phyloP scores from a whole-genome alignment of 2,329 filamentous ascomycete species.

The Phaeophleospora eucalypticola region DNA sequence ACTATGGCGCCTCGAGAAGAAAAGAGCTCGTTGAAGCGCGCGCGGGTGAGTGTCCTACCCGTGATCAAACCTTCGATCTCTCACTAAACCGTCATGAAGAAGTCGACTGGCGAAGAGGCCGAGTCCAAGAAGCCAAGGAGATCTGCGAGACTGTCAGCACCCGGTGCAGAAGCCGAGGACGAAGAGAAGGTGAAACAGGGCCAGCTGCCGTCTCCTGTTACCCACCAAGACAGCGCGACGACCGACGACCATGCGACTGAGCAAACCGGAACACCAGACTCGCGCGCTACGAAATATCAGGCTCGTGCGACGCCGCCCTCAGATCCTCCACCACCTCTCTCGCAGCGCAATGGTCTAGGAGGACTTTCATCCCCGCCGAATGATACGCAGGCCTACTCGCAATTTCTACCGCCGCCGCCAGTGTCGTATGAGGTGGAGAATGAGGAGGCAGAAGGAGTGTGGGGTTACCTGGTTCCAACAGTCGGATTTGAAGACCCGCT shows the following conservation, averaged over 20 bases:
- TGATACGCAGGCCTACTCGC: constrained; percentile 75
- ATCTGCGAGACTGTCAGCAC: constrained; percentile 62
- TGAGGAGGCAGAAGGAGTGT: constrained; percentile 79
- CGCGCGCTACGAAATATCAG: constrained; percentile 33
- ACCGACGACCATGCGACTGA: constrained; percentile 69
- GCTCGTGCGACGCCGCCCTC: constrained; percentile 42
- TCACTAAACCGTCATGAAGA: constrained; percentile 45
- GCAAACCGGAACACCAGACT: constrained; percentile 56
- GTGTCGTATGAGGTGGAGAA: constrained; percentile 79
- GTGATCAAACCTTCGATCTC: constrained; percentile 13
- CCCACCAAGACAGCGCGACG: constrained; percentile 60
- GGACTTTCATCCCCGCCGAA: constrained; percentile 62
- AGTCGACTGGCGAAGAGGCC: constrained; percentile 61
- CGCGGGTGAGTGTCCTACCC: constrained; percentile 56
- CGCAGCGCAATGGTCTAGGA: constrained; percentile 34
- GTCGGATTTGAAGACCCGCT: constrained; percentile 55
- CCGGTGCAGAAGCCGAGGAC: neutral
- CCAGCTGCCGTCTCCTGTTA: constrained; percentile 78
- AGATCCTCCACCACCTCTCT: constrained; percentile 26
- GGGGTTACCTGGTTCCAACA: constrained; percentile 89
- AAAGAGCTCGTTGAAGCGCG: constrained; percentile 82
- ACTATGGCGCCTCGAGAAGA: constrained; percentile 43
- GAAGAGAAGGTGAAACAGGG: constrained; percentile 46
- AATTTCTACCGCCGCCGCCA: constrained; percentile 68
- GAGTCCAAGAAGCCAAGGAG: constrained; percentile 81